A percentile compares a stretch with the other conserved stretches of the same genome.
phyloP scores from a whole-genome alignment of 169 alveolate species.

The Plasmodium gonderi region DNA sequence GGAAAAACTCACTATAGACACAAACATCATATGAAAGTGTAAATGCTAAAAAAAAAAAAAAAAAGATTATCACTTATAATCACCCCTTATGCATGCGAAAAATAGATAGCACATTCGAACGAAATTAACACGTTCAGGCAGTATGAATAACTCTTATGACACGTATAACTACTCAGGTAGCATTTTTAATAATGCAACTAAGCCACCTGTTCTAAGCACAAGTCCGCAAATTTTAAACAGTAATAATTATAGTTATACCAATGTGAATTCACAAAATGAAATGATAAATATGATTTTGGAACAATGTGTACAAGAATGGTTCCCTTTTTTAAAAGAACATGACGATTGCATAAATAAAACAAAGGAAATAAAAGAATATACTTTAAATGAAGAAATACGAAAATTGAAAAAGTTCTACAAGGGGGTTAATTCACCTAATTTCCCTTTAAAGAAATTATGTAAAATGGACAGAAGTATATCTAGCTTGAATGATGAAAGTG shows the following conservation, averaged over 20 bases:
- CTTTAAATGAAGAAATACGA: slow-evolving; percentile 14
- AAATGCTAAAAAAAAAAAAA: too few species aligned
- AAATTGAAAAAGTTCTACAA: slow-evolving; percentile 24
- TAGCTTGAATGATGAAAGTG: slow-evolving; percentile 47
- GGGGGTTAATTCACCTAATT: slow-evolving; percentile 56
- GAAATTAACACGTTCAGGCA: not conserved
- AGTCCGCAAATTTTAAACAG: slow-evolving; percentile 19
- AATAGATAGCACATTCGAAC: too few species aligned
- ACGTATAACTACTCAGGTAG: slow-evolving; percentile 12
- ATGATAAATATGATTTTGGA: slow-evolving; percentile 28
- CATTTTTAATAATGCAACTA: not conserved
- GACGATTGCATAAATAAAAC: not conserved
- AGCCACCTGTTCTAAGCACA: not conserved
- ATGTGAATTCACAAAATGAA: slow-evolving; percentile 26
- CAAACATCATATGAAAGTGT: too few species aligned
- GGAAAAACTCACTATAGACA: too few species aligned
- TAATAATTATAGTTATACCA: slow-evolving; percentile 3
- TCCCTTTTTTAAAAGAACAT: slow-evolving; percentile 68
- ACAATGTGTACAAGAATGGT: slow-evolving; percentile 61
- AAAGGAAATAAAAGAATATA: not conserved
- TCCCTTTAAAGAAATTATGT: slow-evolving; percentile 47
- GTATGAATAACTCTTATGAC: slow-evolving; percentile 21
- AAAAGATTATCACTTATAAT: too few species aligned
- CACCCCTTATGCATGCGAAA: too few species aligned
- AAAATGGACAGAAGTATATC: slow-evolving; percentile 52